These are phyloP conservation scores for Vitis hybrid DNA, from an alignment of 177 flowering plant species.

Conservation along the genomic window DNA sequence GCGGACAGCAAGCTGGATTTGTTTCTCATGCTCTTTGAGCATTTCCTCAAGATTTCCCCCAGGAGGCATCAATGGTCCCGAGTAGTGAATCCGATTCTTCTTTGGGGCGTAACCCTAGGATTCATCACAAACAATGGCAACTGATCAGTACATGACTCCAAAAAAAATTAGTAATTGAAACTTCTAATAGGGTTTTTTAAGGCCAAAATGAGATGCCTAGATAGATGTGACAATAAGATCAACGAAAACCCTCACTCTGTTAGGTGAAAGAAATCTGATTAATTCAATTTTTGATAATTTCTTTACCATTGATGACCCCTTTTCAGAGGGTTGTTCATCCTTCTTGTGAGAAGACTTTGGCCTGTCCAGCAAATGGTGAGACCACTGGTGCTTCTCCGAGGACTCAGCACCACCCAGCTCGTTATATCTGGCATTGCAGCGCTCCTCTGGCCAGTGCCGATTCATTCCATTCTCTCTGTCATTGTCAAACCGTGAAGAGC, in stretches of 20 bases:
- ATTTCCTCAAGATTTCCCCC: slow-evolving; percentile 59
- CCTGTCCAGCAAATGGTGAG: slow-evolving; percentile 42
- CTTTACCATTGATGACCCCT: slow-evolving; percentile 34
- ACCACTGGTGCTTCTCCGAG: slow-evolving; percentile 36
- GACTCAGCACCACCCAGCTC: slow-evolving; percentile 33
- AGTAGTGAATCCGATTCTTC: slow-evolving; percentile 43
- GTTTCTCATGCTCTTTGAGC: slow-evolving; percentile 64
- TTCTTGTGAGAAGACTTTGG: slow-evolving; percentile 36
- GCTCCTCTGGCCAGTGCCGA: slow-evolving; percentile 45
- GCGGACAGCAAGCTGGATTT: slow-evolving; percentile 54
- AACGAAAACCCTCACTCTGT: not conserved
- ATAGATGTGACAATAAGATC: no score
- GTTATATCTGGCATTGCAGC: slow-evolving; percentile 22
- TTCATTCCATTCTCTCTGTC: slow-evolving; percentile 26
- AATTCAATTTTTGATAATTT: not conserved
- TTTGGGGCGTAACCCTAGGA: slow-evolving; percentile 31
- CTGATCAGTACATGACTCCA: not conserved
- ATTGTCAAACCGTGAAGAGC: slow-evolving; percentile 34
- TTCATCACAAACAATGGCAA: not conserved
- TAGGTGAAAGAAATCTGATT: not conserved
- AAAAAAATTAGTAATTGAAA: no score
- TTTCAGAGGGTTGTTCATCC: slow-evolving; percentile 32
- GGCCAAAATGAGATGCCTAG: no score
- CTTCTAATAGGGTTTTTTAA: no score
- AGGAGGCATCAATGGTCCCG: slow-evolving; percentile 58